These are phyloP conservation scores for Articulospora tetracladia DNA, from an alignment of 495 filamentous ascomycete genomes.

Conservation along the genomic window DNA sequence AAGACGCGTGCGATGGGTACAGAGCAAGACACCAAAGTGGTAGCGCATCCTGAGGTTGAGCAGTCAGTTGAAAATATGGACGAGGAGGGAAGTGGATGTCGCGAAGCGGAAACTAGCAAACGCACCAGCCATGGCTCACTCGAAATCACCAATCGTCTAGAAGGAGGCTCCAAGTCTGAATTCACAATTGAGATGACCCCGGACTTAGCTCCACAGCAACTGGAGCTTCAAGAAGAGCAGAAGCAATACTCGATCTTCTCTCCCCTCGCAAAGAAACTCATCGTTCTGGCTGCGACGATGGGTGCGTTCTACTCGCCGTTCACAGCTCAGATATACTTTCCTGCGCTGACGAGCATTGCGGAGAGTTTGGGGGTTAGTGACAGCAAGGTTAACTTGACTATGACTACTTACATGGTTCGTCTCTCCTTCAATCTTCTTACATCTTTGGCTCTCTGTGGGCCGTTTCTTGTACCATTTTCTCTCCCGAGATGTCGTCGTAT, in stretches of 20 bases:
- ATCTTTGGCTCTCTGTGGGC: neutral
- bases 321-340: slow-evolving; percentile 69
- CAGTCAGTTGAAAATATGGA: too few species aligned
- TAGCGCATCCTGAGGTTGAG: too few species aligned
- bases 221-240: neutral
- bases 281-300: slow-evolving; percentile 57
- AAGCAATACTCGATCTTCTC: slow-evolving; percentile 48
- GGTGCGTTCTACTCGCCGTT: slow-evolving; percentile 69
- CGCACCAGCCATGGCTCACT: too few species aligned
- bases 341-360: slow-evolving; percentile 54
- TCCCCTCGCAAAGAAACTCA: slow-evolving; percentile 50
- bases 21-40: too few species aligned
- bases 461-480: neutral
- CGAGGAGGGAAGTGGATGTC: too few species aligned
- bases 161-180: too few species aligned
- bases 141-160: too few species aligned
- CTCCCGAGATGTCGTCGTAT: too few species aligned
- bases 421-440: neutral
- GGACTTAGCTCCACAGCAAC: neutral
- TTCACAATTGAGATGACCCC: neutral
- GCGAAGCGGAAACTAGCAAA: too few species aligned
- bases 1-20: too few species aligned
- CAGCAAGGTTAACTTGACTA: slow-evolving; percentile 57
- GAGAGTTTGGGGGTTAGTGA: slow-evolving; percentile 48
- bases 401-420: slow-evolving; percentile 43